These are phyloP conservation scores for Lojkania enalia DNA, from an alignment of 2,329 filamentous ascomycete genomes.

Conservation along the genomic window DNA sequence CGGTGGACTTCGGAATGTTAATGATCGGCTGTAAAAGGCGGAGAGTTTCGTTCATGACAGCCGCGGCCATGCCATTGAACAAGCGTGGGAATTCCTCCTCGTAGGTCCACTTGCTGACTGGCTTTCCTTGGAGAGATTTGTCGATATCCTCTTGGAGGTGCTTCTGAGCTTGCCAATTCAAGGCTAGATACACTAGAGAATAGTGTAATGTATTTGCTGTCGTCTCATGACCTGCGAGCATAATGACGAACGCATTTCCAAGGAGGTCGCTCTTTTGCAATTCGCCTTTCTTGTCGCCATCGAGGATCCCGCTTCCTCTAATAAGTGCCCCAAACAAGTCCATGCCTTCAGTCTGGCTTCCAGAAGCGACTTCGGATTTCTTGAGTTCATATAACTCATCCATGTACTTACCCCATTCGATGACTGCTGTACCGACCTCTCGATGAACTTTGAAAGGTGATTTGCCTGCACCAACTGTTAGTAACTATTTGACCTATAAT, in stretches of 20 bases:
- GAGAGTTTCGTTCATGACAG: slow-evolving; percentile 77
- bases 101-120: slow-evolving; percentile 70
- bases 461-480: slow-evolving; percentile 21
- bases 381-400: slow-evolving; percentile 68
- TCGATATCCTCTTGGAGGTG: slow-evolving; percentile 71
- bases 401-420: slow-evolving; percentile 71
- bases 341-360: slow-evolving; percentile 49
- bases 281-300: slow-evolving; percentile 33
- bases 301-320: slow-evolving; percentile 37
- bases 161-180: slow-evolving; percentile 65
- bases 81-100: slow-evolving; percentile 67
- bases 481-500: too few species aligned
- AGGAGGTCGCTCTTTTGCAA: slow-evolving; percentile 61
- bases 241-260: slow-evolving; percentile 67
- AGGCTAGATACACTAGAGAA: slow-evolving; percentile 68
- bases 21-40: slow-evolving; percentile 72
- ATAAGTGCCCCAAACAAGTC: slow-evolving; percentile 59
- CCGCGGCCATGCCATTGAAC: slow-evolving; percentile 70
- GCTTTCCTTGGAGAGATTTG: slow-evolving; percentile 61
- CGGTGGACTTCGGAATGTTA: slow-evolving; percentile 69
- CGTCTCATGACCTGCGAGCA: slow-evolving; percentile 79
- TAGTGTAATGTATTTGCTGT: slow-evolving; percentile 77
- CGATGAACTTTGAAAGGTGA: slow-evolving; percentile 53
- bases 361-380: slow-evolving; percentile 48
- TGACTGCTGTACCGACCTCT: slow-evolving; percentile 57